Percentiles rank a stretch among this genome's conserved stretches.
phyloP scores from a whole-genome alignment of 1,139 yeast genomes.

The Geotrichum restrictum region DNA sequence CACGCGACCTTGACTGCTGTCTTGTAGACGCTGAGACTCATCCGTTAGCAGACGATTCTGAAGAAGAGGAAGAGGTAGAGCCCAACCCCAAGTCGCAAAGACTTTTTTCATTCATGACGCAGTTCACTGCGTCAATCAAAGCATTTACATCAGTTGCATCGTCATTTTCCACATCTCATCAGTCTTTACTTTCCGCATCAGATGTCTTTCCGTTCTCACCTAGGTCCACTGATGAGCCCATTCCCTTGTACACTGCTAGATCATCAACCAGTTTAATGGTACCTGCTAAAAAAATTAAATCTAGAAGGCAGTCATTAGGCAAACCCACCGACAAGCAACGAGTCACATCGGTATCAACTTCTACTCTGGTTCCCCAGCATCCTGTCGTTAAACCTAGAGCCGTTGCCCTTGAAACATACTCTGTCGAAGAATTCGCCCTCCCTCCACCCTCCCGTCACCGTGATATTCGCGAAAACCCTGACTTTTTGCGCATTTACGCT shows the following conservation, averaged over 20 bases:
- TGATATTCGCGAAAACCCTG: slow-evolving; percentile 34
- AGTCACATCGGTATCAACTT: neutral
- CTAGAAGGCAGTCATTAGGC: no score
- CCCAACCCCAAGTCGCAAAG: neutral
- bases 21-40: no score
- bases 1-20: no score
- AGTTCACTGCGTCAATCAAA: slow-evolving; percentile 30
- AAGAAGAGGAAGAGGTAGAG: no score
- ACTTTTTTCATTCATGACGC: slow-evolving; percentile 27
- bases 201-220: slow-evolving; percentile 32
- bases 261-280: neutral
- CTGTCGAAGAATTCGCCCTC: slow-evolving; percentile 16
- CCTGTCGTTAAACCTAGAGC: slow-evolving; percentile 1
- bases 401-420: slow-evolving; percentile 16
- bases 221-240: slow-evolving; percentile 34
- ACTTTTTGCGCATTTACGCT: slow-evolving; percentile 40
- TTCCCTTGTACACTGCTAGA: slow-evolving; percentile 22
- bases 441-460: slow-evolving; percentile 7
- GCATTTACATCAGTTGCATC: slow-evolving; percentile 32
- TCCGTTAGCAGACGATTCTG: no score
- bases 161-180: slow-evolving; percentile 31
- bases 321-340: no score
- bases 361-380: neutral
- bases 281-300: neutral
- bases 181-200: slow-evolving; percentile 24